phyloP scores from a whole-genome alignment of 768 basidiomycete species.

The Baorangia bicolor region DNA sequence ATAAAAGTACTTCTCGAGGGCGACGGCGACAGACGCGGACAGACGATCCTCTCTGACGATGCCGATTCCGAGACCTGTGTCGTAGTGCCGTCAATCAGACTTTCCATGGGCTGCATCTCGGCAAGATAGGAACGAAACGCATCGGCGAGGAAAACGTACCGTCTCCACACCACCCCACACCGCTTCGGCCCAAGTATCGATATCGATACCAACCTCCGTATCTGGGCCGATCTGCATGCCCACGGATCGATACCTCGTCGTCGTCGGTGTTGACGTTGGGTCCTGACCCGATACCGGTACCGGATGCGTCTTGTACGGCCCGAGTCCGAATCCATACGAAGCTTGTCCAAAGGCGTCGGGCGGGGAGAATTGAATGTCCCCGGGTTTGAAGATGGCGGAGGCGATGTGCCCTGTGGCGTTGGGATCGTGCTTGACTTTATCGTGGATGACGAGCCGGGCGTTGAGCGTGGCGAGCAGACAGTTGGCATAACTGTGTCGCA shows the following conservation, averaged over 20 bases:
- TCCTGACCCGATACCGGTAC: neutral
- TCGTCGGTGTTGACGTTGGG: neutral
- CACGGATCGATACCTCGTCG: neutral
- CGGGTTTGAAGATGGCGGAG: neutral
- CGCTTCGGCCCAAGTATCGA: neutral
- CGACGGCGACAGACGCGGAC: neutral
- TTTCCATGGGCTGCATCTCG: too few species aligned
- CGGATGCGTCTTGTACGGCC: neutral
- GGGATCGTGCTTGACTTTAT: neutral
- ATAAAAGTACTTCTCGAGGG: neutral
- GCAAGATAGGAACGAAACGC: too few species aligned
- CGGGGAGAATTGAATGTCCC: neutral
- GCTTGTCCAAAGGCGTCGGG: neutral
- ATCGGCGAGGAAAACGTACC: neutral
- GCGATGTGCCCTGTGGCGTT: neutral
- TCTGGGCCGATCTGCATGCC: neutral
- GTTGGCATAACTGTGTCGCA: neutral
- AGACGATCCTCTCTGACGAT: neutral
- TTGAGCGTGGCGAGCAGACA: conserved; percentile 4
- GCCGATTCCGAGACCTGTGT: neutral
- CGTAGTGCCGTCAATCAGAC: neutral
- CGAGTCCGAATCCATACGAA: neutral
- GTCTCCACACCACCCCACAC: neutral
- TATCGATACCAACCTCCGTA: neutral
- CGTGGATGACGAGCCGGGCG: neutral